Base-by-base conservation (phyloP, 495 filamentous ascomycete genomes). In the Daldinia childiae region DNA sequence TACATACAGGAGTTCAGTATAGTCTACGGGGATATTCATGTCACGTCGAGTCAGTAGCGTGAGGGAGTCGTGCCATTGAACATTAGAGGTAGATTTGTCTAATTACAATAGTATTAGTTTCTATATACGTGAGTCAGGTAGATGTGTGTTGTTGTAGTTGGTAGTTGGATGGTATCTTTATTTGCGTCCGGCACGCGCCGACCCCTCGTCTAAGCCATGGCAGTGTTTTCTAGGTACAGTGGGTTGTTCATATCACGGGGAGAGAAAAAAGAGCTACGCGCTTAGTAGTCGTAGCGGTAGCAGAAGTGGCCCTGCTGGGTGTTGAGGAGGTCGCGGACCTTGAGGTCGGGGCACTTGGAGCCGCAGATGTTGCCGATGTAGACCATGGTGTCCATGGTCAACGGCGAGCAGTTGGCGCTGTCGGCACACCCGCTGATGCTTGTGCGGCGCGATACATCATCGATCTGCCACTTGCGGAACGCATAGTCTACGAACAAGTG, bases 401-500 rank as follows among this genome's bases (percentile, higher is more conserved):
- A 61, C 6, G 76, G 76, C 39, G 64, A 24, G 71, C 76, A 78
- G 68, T 50, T 73, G 39, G 21, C 32, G 71, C 64, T 76, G 58
- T 73, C 65, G n/a, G 71, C 76, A 52, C 76, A 78, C 4, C 76
- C 76, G 68, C 76, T 78, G 71, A 78, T 73, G 55, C 65, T 71
- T 0, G 73, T 78, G 56, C 38, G 50, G 21, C 71, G 76, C 29
- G 19, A 24, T 11, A 56, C 19, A 58, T 72, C 61, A 30, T 62
- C 54, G 51, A 71, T 39, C 79, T 92, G 89, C 90, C 90, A 91
- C 61, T 87, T 89, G 83, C 85, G 87, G 83, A 84, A 91, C 8
- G 84, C 74, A 54, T 87, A 86, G 76, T 91, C 90, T 30, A 92
- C 82, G 83, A 85, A 86, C 21, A 82, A 79, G 76, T 91, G 89